Conservation (phyloP, 1,284 basidiomycete genomes). For the Volvariella volvacea region DNA sequence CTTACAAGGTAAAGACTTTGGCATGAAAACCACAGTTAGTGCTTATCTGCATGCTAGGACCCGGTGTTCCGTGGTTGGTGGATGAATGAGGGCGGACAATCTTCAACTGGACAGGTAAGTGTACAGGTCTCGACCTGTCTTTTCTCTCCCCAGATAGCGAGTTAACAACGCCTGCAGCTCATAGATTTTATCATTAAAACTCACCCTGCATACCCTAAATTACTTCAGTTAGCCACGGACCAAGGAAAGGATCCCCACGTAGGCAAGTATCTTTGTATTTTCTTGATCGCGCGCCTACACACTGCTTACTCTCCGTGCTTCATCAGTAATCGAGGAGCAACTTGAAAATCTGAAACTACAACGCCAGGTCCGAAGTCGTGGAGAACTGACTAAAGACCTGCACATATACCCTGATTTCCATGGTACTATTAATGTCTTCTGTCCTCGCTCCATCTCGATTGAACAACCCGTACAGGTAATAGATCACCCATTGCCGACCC, state of each 20-base stretch:
- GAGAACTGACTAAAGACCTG: slow-evolving; percentile 84
- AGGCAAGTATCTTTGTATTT: slow-evolving; percentile 27
- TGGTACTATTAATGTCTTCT: slow-evolving; percentile 32
- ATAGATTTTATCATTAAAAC: slow-evolving; percentile 95
- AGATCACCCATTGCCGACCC: slow-evolving; percentile 94
- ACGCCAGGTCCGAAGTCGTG: slow-evolving; percentile 51
- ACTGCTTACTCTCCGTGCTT: too few relatives aligned
- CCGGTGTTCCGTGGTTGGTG: slow-evolving; percentile 91
- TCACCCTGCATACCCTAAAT: slow-evolving; percentile 76
- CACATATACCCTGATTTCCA: slow-evolving; percentile 95
- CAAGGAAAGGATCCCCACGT: slow-evolving; percentile 52
- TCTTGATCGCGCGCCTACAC: background rate
- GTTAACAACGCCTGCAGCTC: slow-evolving; percentile 37
- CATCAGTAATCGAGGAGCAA: slow-evolving; percentile 65
- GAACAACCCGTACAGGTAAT: too few relatives aligned
- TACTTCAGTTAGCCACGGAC: slow-evolving; percentile 52
- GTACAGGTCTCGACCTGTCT: slow-evolving; percentile 6
- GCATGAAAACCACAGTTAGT: slow-evolving; percentile 1
- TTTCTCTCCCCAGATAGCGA: slow-evolving; percentile 1
- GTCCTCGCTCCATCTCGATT: too few relatives aligned
- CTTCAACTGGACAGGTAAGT: slow-evolving; percentile 87
- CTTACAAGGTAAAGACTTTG: slow-evolving; percentile 62
- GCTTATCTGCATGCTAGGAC: slow-evolving; percentile 36
- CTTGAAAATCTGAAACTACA: slow-evolving; percentile 66
- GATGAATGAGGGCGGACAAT: slow-evolving; percentile 99